A percentile compares a stretch with the other conserved stretches of the same genome.
Conservation (phyloP, 345 rosid genomes). For the Sisymbrium altissimum region DNA sequence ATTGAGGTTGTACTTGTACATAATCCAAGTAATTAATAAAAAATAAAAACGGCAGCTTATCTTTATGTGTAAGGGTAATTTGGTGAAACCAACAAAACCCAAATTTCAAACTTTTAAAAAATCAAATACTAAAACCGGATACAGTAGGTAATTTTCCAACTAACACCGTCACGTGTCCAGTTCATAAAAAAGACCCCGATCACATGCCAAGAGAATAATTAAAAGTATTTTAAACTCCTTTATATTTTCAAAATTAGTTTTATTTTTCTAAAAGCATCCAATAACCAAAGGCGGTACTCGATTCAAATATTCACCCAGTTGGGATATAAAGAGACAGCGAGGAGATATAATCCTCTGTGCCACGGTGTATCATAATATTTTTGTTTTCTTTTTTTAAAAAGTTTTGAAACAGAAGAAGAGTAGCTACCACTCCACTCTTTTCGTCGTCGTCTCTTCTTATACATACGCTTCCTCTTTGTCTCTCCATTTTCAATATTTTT, state of each 20-base stretch:
- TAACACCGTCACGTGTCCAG: slow-evolving; percentile 10
- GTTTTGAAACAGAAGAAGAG: slow-evolving; percentile 32
- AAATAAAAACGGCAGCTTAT: neutral
- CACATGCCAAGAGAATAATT: slow-evolving; percentile 28
- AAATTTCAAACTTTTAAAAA: neutral
- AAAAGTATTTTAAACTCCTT: neutral
- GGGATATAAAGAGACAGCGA: neutral
- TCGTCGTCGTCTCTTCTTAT: slow-evolving; percentile 5
- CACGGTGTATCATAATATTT: neutral
- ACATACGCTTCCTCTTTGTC: slow-evolving; percentile 2
- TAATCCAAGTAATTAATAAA: neutral
- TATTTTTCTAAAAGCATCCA: neutral
- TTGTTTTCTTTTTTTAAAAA: neutral
- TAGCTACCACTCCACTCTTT: slow-evolving; percentile 33
- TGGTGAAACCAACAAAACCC: neutral
- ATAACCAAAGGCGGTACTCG: slow-evolving; percentile 29
- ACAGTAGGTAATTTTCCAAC: slow-evolving; percentile 13
- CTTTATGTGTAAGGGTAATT: neutral
- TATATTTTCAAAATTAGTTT: neutral
- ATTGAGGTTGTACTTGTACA: neutral
- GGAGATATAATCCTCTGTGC: slow-evolving; percentile 1
- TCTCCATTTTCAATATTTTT: neutral
- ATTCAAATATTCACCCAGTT: slow-evolving; percentile 29
- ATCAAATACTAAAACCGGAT: neutral
- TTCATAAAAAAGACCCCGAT: neutral